phyloP scores from a whole-genome alignment of 2,329 filamentous ascomycete species.

The Botrytis fragariae region DNA sequence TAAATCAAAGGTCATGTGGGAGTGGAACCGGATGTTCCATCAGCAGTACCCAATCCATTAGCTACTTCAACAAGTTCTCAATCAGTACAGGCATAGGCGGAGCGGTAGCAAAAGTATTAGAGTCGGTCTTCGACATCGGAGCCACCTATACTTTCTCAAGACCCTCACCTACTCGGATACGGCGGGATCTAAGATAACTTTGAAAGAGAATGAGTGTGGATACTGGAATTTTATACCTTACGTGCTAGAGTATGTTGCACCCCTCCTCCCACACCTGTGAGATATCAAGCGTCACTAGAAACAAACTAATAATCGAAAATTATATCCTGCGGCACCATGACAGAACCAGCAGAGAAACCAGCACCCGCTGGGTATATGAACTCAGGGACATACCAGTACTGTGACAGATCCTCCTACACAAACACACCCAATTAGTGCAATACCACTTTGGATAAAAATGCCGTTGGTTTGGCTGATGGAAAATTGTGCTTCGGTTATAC shows the following conservation, averaged over 20 bases:
- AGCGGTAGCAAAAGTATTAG: background rate
- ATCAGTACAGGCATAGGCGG: background rate
- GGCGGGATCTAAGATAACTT: background rate
- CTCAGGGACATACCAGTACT: background rate
- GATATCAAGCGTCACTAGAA: background rate
- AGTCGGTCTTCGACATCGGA: background rate
- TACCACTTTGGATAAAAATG: background rate
- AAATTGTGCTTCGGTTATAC: background rate
- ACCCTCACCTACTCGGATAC: background rate
- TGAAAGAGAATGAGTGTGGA: background rate
- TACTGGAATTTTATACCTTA: slow-evolving; percentile 13
- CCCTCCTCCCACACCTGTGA: no score
- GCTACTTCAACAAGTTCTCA: background rate
- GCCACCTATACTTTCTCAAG: background rate
- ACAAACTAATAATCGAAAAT: background rate
- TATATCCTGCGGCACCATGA: slow-evolving; percentile 12
- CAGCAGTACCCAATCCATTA: background rate
- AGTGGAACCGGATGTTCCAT: background rate
- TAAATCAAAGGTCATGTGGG: background rate
- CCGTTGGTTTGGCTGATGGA: background rate
- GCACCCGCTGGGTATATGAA: background rate
- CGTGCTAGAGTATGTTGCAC: background rate
- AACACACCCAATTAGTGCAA: slow-evolving; percentile 1
- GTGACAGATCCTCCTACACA: background rate
- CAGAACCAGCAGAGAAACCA: background rate